Percentiles rank a stretch among this genome's conserved stretches.
Conservation (phyloP, 2,329 filamentous ascomycete genomes). For the Neopestalotiopsis rosae region DNA sequence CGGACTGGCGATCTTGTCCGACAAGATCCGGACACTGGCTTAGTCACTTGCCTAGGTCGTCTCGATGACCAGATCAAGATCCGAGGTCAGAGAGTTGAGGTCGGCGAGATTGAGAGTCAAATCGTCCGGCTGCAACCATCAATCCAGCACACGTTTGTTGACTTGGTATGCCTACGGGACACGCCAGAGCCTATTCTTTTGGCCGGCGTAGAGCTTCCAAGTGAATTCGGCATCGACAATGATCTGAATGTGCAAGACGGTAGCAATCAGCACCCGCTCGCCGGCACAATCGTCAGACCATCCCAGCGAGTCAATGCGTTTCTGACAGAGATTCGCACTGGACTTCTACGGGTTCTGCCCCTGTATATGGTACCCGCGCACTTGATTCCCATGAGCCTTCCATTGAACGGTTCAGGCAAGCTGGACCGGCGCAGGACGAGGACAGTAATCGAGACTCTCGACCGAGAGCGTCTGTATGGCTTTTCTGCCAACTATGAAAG, state of each 20-base stretch:
- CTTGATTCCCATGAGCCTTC: conserved; percentile 10
- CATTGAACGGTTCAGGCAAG: conserved; percentile 14
- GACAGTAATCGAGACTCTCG: neutral
- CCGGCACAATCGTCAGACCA: no score
- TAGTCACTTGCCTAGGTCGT: conserved; percentile 28
- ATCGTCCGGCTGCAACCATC: conserved; percentile 3
- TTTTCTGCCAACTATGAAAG: neutral
- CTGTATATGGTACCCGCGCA: conserved; percentile 10
- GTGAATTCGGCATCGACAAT: neutral
- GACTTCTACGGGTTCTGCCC: neutral
- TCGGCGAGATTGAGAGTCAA: conserved; percentile 18
- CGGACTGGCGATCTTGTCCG: conserved; percentile 45
- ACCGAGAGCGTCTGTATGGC: neutral
- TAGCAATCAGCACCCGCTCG: no score
- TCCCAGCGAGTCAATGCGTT: neutral
- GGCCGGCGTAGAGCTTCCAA: conserved; percentile 5
- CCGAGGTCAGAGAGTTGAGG: conserved; percentile 18
- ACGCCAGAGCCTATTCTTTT: conserved; percentile 7
- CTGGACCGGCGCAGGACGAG: conserved; percentile 5
- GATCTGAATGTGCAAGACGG: no score
- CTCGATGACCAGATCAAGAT: conserved; percentile 20
- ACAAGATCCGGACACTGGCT: conserved; percentile 36
- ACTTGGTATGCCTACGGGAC: conserved; percentile 1
- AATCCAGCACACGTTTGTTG: neutral
- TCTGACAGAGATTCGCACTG: neutral